Base-by-base conservation (phyloP, 164 flowering plant genomes). In the Taxillus chinensis region DNA sequence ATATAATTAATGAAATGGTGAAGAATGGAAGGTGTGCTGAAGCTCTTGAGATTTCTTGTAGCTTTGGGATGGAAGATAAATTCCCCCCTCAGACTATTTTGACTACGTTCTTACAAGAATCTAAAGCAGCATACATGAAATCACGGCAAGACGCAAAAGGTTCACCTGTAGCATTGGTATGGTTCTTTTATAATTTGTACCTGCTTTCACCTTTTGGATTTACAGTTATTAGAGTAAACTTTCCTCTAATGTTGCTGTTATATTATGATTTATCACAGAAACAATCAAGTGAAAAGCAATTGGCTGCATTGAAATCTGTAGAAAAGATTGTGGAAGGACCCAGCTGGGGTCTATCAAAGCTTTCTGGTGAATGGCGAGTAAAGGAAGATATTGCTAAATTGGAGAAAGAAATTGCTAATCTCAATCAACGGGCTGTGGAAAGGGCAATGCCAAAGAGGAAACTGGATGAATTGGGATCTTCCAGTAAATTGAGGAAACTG, bases 21-120 rank as follows among this genome's bases (percentile, higher is more conserved):
- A 81, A 74, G 68, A 67, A 56, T 27, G 70, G 71, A 49, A 72
- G 73, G 79, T 61, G 57, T 60, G 65, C 73, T 49, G 78, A 74
- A 68, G 85, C 86, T 63, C 65, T 77, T 63, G 75, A 75, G 62
- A 27, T 79, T 57, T 70, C 64, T 37, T 70, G 39, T 64, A 64
- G 73, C 43, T 77, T 81, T 64, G 85, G 81, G 17, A 41, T 84
- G 14, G 75, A 78, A 70, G 81, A 78, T 54, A 77, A 70, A 69
- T 74, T 77, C 45, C 61, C 73, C 15, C 75, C 79, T 55, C 64
- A 62, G 51, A 54, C 59, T 39, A 64, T 81, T 64, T 56, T 84
- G 71, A 59, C 64, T 45, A 55, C 75, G 52, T 75, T 67, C 63
- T 53, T 83, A 55, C 67, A 16, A 27, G 74, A 77, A 50, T 68